phyloP scores from a whole-genome alignment of 257 asterid species.

The Fraxinus excelsior region DNA sequence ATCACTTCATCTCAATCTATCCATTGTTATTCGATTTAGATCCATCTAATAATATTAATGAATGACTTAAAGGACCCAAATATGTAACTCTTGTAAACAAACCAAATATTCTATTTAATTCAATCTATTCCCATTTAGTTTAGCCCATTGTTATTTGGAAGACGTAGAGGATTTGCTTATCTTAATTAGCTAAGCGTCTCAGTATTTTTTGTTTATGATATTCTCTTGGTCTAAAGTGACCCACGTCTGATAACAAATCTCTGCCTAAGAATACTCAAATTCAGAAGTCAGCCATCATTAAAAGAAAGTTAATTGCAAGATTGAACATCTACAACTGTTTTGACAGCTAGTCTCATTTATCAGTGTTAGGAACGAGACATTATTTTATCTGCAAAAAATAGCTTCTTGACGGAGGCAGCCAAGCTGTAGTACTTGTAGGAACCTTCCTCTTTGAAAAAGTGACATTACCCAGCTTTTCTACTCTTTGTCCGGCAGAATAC shows the following conservation, averaged over 20 bases:
- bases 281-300: not conserved
- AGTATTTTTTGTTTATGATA: not conserved
- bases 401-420: not conserved
- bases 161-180: not conserved
- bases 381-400: not conserved
- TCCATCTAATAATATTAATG: not conserved
- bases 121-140: not conserved
- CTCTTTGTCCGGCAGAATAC: not conserved
- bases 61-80: not conserved
- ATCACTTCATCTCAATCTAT: not conserved
- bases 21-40: not conserved
- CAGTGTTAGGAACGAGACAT: not conserved
- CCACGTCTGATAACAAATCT: not conserved
- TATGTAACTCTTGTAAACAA: not conserved
- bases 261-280: not conserved
- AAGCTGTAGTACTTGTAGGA: not conserved
- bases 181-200: not conserved
- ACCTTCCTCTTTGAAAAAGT: not conserved
- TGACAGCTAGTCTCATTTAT: not conserved
- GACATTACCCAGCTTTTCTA: not conserved
- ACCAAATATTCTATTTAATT: not conserved
- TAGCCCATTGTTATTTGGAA: not conserved
- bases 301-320: not conserved
- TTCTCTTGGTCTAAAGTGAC: not conserved
- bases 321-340: too few species aligned